A percentile compares a stretch with the other conserved stretches of the same genome.
Evolutionary conservation across 2,329 filamentous ascomycete species (phyloP).

Genomic region (Fusarium beomiforme): DNA sequence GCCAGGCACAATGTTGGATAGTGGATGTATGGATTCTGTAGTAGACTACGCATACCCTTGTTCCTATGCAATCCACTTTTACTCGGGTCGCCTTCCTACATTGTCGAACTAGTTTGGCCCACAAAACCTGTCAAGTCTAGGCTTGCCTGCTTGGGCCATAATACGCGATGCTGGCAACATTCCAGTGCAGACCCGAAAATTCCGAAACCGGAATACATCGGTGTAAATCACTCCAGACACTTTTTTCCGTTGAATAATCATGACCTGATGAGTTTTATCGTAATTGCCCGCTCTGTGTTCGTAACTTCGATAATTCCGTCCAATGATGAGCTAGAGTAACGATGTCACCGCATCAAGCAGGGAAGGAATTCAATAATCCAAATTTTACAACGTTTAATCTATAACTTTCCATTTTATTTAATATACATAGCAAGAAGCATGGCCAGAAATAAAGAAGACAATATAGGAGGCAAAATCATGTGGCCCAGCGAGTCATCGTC

Average conservation of each 20-base stretch:
- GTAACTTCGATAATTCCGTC: neutral
- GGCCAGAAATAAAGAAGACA: rapidly evolving
- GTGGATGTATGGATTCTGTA: neutral
- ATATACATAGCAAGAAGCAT: neutral
- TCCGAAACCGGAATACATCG: neutral
- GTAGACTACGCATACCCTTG: too few relatives aligned
- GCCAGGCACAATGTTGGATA: too few relatives aligned
- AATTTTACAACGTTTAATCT: rapidly evolving
- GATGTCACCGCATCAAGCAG: neutral
- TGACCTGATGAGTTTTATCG: neutral
- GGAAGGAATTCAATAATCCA: rapidly evolving
- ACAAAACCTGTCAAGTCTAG: neutral
- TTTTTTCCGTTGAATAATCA: too few relatives aligned
- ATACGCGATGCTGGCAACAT: neutral
- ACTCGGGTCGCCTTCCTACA: too few relatives aligned
- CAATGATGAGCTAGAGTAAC: too few relatives aligned
- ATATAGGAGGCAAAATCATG: rapidly evolving
- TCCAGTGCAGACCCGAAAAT: neutral
- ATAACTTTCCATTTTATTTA: neutral
- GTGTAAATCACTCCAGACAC: neutral
- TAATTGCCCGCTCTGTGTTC: rapidly evolving
- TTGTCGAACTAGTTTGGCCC: too few relatives aligned
- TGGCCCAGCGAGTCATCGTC: neutral
- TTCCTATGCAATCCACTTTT: too few relatives aligned
- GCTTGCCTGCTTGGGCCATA: too few relatives aligned